Base-by-base conservation (phyloP, 495 filamentous ascomycete genomes). In the Penicillium atrosanguineum region DNA sequence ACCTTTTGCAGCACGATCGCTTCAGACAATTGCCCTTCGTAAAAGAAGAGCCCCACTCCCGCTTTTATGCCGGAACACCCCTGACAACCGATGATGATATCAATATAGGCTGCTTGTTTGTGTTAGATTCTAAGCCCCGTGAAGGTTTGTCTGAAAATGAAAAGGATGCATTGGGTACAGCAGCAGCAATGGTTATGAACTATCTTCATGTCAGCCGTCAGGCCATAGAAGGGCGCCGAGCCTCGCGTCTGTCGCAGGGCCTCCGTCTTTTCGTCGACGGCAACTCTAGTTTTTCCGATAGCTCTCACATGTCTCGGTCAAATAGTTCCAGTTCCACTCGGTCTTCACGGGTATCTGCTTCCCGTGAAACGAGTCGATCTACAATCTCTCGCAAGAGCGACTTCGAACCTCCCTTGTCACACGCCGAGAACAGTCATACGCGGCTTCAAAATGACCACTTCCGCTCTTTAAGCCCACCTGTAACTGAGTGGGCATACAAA, bases 71-170 rank as follows among this genome's bases (percentile, higher is more conserved):
- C 12, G 77, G 77, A 43, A 79, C 74, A 3, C 70, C 72, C 8
- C 75, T 91, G 16, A 79, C 84, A 3, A 88, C 85, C 0, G 83
- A 80, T 11, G 76, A 73, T 21, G 87, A 85, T 14, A 80, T 88
- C 55, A 83, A 85, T 25, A 87, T 91, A 50, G 88, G 88, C 15
- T 83, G 80, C 16, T 74, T 88, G 40, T 88, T 85, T 53, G 73
- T 87, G 9, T 65, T 88, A 0, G 87, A 90, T 62, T 68, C 63
- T 0, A 65, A 68, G 15, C 66, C 70, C 11, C 74, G 67, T 15
- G 38, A 64, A 29, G 60, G 61, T 2, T 54, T 80, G 18, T 61
- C 50, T 5, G 29, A 62, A 2, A 45, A 48, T 16, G 71, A 79
- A 39, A 69, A 64, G 49, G 67, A 69, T 19, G 67, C 64, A 6